These are phyloP conservation scores for Lachancea cidri DNA, from an alignment of 805 yeast species.

Conservation along the genomic window DNA sequence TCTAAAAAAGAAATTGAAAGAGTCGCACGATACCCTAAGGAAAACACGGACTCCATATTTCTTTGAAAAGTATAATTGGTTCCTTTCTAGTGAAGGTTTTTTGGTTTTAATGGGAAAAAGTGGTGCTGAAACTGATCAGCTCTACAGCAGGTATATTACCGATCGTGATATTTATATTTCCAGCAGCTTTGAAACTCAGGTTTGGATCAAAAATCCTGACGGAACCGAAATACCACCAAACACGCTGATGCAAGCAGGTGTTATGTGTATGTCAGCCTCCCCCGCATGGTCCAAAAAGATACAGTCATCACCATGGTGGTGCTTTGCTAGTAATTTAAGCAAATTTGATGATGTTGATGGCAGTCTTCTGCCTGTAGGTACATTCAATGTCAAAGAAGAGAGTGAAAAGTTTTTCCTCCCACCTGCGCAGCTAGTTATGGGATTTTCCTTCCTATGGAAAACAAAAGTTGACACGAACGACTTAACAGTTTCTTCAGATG, in stretches of 20 bases:
- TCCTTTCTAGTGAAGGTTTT: slow-evolving; percentile 84
- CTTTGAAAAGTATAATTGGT: slow-evolving; percentile 96
- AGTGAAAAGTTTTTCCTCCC: slow-evolving; percentile 58
- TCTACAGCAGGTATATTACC: slow-evolving; percentile 71
- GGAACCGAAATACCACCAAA: slow-evolving; percentile 78
- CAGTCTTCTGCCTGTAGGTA: slow-evolving; percentile 52
- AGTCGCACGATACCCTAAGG: slow-evolving; percentile 48
- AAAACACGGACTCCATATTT: slow-evolving; percentile 70
- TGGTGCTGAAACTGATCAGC: slow-evolving; percentile 68
- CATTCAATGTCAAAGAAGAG: slow-evolving; percentile 47
- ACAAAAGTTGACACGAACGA: slow-evolving; percentile 54
- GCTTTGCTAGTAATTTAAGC: slow-evolving; percentile 61
- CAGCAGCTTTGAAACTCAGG: slow-evolving; percentile 69
- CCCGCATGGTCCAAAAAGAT: slow-evolving; percentile 88
- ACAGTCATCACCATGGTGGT: slow-evolving; percentile 80
- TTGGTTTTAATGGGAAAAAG: slow-evolving; percentile 86
- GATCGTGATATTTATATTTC: slow-evolving; percentile 71
- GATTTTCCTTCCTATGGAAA: slow-evolving; percentile 76
- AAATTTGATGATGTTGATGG: slow-evolving; percentile 57
- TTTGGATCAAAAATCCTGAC: slow-evolving; percentile 75
- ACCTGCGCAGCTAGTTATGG: slow-evolving; percentile 85
- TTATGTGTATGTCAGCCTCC: slow-evolving; percentile 73
- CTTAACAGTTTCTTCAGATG: background rate
- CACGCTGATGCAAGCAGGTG: slow-evolving; percentile 84
- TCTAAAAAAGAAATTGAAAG: slow-evolving; percentile 55